Conservation (phyloP, 345 rosid genomes). For the Populus tremula region DNA sequence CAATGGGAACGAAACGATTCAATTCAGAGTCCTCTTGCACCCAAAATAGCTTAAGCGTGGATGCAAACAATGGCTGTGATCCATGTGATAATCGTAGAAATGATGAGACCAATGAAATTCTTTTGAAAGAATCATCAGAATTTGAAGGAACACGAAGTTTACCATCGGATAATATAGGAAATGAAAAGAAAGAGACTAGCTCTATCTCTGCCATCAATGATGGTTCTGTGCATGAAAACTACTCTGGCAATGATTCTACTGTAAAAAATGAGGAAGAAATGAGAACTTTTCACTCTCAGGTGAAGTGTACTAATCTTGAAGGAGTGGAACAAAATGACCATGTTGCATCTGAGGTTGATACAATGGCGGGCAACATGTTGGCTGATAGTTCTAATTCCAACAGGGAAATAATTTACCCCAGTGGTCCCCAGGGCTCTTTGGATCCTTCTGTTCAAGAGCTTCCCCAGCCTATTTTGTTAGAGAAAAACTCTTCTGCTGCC, state of each 20-base stretch:
- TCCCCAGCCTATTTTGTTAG: constrained; percentile 23
- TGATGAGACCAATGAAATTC: constrained; percentile 40
- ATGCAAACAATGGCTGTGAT: constrained; percentile 52
- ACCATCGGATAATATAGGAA: constrained; percentile 39
- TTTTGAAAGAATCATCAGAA: constrained; percentile 37
- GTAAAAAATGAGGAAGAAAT: constrained; percentile 48
- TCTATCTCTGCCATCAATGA: constrained; percentile 27
- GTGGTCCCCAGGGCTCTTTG: constrained; percentile 31
- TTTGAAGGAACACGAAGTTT: constrained; percentile 39
- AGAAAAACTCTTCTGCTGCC: constrained; percentile 30
- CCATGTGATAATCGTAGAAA: constrained; percentile 35
- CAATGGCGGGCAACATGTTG: constrained; percentile 27
- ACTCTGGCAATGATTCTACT: constrained; percentile 23
- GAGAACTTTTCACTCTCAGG: constrained; percentile 38
- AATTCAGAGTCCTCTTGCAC: constrained; percentile 70
- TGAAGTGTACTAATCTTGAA: constrained; percentile 34
- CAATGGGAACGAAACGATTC: constrained; percentile 43
- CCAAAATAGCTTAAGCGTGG: constrained; percentile 44
- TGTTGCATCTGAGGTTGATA: constrained; percentile 36
- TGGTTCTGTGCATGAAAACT: constrained; percentile 23
- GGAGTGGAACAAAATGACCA: constrained; percentile 38
- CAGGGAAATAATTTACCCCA: constrained; percentile 29
- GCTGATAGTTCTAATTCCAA: constrained; percentile 31
- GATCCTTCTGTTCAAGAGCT: constrained; percentile 32
- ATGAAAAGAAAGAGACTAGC: constrained; percentile 44